Base-by-base conservation (phyloP, 148 eudicot genomes). In the Camellia granthamiana region DNA sequence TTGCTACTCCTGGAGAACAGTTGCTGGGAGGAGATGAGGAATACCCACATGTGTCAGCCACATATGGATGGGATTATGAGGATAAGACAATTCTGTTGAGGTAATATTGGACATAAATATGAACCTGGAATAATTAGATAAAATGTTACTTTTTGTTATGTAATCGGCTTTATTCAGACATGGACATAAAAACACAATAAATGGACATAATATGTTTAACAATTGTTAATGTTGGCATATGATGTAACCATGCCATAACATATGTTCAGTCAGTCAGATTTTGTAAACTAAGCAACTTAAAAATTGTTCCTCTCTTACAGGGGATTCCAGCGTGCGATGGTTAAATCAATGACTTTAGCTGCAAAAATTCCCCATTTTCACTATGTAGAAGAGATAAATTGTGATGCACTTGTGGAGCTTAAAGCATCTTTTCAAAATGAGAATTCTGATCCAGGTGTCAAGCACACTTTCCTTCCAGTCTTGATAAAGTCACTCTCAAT, bases 301-400 rank as follows among this genome's bases (percentile, higher is more conserved):
- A 19, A 46, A 9, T 30, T 72, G 23, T 63, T 79, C 80, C 69
- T 30, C 55, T 66, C 78, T 75, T 83, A 81, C 91, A 97, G 99
- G 90, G 99, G 98, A 74, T 97, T 83, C 89, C 94, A 90, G 81
- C 99, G 99, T 58, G 97, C 97, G 47, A 97, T 97, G 99, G 97
- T 91, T 47, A 97, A 97, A 84, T 87, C 99, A 76, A 97, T 97
- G 99, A 97, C 93, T 12, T 79, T 89, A 86, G 99, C 98, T 83
- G 95, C 97, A 4, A 92, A 84, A 86, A 80, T 97, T 79, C 99
- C 99, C 7, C 99, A 94, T 84, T 97, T 97, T 81, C 91, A 94
- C 84, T 97, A 92, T 80, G 97, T 97, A 3, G 99, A 94, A 77
- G 99, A 97, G 86, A 83, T 97, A 68, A 89, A 85, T 6, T 94